Evolutionary conservation across 108 stramenopile species (phyloP).

Genomic region (Parietichytrium sp.): DNA sequence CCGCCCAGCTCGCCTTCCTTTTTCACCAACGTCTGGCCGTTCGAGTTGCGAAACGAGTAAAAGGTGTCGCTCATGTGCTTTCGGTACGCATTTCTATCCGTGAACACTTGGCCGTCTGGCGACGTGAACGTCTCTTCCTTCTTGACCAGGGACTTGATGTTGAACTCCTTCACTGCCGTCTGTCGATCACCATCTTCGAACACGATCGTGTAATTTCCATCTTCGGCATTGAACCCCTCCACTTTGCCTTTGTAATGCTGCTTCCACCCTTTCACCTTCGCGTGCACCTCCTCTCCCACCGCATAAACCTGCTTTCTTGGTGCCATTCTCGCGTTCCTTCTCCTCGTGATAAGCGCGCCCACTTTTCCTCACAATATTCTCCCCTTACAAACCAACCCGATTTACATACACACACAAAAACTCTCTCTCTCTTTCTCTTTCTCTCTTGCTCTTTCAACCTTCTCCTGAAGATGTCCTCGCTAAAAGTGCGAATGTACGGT

Average conservation of each 20-base stretch:
- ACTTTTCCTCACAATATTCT: too few relatives aligned
- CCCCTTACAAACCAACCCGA: too few relatives aligned
- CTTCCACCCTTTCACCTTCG: slow-evolving; percentile 37
- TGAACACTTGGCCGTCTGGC: slow-evolving; percentile 71
- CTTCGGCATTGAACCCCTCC: neutral
- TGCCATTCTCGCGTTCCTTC: too few relatives aligned
- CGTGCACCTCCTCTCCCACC: neutral
- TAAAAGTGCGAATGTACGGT: too few relatives aligned
- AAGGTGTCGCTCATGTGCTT: slow-evolving; percentile 71
- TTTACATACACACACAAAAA: too few relatives aligned
- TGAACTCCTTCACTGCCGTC: slow-evolving; percentile 19
- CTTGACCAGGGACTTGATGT: neutral
- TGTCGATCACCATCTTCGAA: slow-evolving; percentile 24
- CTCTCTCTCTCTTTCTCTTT: too few relatives aligned
- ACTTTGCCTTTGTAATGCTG: slow-evolving; percentile 21
- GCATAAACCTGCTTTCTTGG: slow-evolving; percentile 16
- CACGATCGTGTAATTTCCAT: neutral
- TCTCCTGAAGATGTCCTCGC: too few relatives aligned
- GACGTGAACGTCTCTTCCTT: slow-evolving; percentile 57
- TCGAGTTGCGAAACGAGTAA: slow-evolving; percentile 67
- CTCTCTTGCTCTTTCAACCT: too few relatives aligned
- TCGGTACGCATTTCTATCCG: slow-evolving; percentile 58
- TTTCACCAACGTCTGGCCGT: slow-evolving; percentile 57
- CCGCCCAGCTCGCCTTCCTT: slow-evolving; percentile 65
- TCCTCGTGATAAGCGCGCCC: too few relatives aligned